These are phyloP conservation scores for Parvularia atlantis DNA, from an alignment of 78 protist species.

Conservation along the genomic window DNA sequence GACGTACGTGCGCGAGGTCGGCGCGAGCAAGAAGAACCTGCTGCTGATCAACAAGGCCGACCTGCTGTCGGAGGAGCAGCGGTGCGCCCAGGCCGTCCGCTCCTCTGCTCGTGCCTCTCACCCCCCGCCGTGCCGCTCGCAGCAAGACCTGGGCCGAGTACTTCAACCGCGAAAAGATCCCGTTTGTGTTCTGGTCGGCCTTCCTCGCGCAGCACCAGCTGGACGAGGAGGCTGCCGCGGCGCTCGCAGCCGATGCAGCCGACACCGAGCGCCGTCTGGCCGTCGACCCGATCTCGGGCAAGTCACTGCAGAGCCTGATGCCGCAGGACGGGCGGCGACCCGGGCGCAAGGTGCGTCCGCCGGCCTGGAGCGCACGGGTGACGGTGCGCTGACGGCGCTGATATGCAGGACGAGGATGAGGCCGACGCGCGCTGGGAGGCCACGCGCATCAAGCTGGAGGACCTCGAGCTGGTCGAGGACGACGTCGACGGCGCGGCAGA, in stretches of 20 bases:
- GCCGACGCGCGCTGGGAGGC: not conserved
- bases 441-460: not conserved
- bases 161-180: constrained; percentile 1
- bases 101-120: not conserved
- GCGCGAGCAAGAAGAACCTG: constrained; percentile 30
- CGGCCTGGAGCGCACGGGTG: too few relatives aligned
- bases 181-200: constrained; percentile 42
- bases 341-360: too few relatives aligned
- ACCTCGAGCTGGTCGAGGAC: too few relatives aligned
- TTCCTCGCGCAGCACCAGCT: not conserved
- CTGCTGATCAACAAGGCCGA: constrained; percentile 96
- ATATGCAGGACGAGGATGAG: not conserved
- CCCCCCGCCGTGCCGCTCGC: not conserved
- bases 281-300: too few relatives aligned
- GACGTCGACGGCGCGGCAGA: too few relatives aligned
- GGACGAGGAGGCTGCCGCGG: too few relatives aligned
- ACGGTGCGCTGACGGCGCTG: too few relatives aligned
- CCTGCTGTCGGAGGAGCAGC: constrained; percentile 64
- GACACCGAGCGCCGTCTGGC: too few relatives aligned
- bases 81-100: not conserved
- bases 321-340: too few relatives aligned
- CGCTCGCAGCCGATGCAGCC: too few relatives aligned
- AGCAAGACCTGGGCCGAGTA: constrained; percentile 38
- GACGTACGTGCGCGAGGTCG: constrained; percentile 46
- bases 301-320: too few relatives aligned